These are phyloP conservation scores for Solanum bukasovii DNA, from an alignment of 257 asterid species.

Conservation along the genomic window DNA sequence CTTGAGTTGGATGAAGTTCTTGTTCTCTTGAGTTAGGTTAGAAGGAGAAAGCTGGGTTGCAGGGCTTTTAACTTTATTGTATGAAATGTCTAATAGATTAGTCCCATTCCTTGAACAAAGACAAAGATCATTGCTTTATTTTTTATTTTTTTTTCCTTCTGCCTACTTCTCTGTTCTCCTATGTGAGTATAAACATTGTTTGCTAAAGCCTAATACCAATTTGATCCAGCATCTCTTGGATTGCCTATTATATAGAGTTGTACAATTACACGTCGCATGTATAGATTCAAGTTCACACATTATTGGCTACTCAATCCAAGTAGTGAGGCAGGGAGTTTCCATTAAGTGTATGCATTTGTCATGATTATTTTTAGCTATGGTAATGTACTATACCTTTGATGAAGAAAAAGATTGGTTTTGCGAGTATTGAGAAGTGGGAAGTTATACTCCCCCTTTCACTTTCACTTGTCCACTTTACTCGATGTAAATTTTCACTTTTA, in stretches of 20 bases:
- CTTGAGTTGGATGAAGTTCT: not conserved
- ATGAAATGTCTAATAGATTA: not conserved
- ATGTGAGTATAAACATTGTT: not conserved
- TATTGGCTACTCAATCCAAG: not conserved
- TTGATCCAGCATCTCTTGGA: not conserved
- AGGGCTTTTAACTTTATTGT: not conserved
- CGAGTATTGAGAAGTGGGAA: not conserved
- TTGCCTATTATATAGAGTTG: not conserved
- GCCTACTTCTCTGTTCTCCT: not conserved
- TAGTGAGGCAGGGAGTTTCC: not conserved
- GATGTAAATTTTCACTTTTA: not conserved
- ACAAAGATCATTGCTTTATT: not conserved
- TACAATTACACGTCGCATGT: not conserved
- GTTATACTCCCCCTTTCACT: no score
- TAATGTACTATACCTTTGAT: not conserved
- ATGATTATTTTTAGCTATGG: not conserved
- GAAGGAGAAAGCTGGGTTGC: not conserved
- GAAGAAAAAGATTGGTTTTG: not conserved
- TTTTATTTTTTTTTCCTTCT: not conserved
- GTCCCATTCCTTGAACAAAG: not conserved
- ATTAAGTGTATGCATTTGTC: not conserved
- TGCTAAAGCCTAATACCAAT: not conserved
- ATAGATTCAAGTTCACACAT: not conserved
- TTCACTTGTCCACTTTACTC: not conserved
- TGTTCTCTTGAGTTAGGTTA: not conserved